Conservation (phyloP, 2,329 filamentous ascomycete genomes). For the Epichloe sp. region DNA sequence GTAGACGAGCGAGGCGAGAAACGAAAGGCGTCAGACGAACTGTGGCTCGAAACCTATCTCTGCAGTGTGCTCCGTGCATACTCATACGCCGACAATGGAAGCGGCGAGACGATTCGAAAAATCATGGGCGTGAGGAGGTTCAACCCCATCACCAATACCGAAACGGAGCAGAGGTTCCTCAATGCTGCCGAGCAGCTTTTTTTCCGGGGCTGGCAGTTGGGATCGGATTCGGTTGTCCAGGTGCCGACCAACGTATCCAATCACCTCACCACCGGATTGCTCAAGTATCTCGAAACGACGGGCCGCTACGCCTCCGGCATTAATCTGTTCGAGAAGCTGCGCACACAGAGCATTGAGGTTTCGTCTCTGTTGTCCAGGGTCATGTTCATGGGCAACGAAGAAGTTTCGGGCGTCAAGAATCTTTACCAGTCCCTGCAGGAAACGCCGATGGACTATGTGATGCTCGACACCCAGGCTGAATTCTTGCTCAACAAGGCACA, state of each 20-base stretch:
- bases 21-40: constrained; percentile 77
- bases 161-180: constrained; percentile 91
- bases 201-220: constrained; percentile 93
- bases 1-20: constrained; percentile 95
- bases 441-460: constrained; percentile 92
- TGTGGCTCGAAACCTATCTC: constrained; percentile 96
- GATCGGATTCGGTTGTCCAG: constrained; percentile 92
- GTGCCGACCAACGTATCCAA: constrained; percentile 96
- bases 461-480: constrained; percentile 86
- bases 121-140: constrained; percentile 95
- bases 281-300: constrained; percentile 91
- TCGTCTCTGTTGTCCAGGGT: constrained; percentile 86
- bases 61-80: constrained; percentile 91
- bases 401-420: constrained; percentile 85
- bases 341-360: constrained; percentile 81
- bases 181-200: constrained; percentile 91
- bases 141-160: constrained; percentile 96
- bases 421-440: constrained; percentile 82
- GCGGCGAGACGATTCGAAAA: constrained; percentile 86
- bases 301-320: constrained; percentile 90
- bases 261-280: constrained; percentile 81
- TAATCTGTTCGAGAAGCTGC: constrained; percentile 93
- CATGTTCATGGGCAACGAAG: constrained; percentile 87
- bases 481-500: constrained; percentile 79
- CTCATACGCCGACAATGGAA: constrained; percentile 91